Evolutionary conservation across 1,284 basidiomycete species (phyloP), one percentile per base, ranked within the genome.

Genomic region (Rhizoctonia solani): DNA sequence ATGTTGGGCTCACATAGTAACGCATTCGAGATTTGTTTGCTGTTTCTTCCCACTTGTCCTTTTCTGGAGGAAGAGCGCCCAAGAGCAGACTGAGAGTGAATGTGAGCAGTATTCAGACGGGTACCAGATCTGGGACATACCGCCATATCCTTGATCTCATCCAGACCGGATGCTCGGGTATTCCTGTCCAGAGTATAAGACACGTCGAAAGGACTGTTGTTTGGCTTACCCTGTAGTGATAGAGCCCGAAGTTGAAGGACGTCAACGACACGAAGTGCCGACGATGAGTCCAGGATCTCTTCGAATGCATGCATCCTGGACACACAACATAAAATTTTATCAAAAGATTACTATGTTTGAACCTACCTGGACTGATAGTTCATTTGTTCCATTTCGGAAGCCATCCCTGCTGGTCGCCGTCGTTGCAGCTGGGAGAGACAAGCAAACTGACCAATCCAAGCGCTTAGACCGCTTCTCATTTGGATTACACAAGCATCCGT

Each of bases 101-200:
- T 23, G 30, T 52, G 42, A 65, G 52, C 32, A 42, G 46, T 25
- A 50, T 49, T 37, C 6, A n/a, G 13, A 21, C 34, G 19, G 9
- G 58, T 46, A 56, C 14, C n/a, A 47, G 8, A 4, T 5, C 39
- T 41, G 6, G 54, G 9, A 16, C 16, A 14, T 54, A 69, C 69
- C 67, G 67, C 69, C 69, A 69, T 52, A 69, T 67, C 56, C 69
- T 56, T 4, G 69, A 67, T n/a, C 69, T 49, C 49, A 69, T 69
- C 69, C 69, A 69, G 0, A 66, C 50, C 4, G 69, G 69, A 29
- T 69, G 56, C 39, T 68, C 66, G 32, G 69, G 69, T 39, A 69
- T 69, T 11, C 69, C 69, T 69, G n/a, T 4, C 11, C 14, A 1
- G 19, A 11, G 9, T 41, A 37, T 59, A 32, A 39, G 52, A 53